Percentiles rank a stretch among this genome's conserved stretches.
These are phyloP conservation scores for Litchi chinensis DNA, from an alignment of 345 rosid species.

Conservation along the genomic window DNA sequence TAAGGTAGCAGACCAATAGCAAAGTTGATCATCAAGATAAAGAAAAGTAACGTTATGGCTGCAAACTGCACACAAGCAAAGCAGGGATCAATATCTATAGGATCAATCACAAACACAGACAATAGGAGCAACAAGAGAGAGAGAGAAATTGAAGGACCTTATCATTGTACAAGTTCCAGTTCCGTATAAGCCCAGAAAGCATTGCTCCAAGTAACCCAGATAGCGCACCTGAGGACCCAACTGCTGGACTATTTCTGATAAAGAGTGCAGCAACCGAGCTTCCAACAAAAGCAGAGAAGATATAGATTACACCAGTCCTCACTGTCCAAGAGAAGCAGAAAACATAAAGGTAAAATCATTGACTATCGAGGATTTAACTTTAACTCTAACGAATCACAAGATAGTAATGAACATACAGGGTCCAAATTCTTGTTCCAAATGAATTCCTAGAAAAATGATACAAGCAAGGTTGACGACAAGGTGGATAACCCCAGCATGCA, in stretches of 20 bases:
- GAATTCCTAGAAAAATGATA: slow-evolving; percentile 66
- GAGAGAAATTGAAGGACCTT: slow-evolving; percentile 50
- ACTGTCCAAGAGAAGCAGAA: slow-evolving; percentile 43
- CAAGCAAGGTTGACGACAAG: slow-evolving; percentile 69
- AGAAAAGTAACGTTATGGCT: slow-evolving; percentile 52
- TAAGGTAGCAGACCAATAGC: slow-evolving; percentile 75
- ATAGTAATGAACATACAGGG: slow-evolving; percentile 44
- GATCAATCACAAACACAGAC: slow-evolving; percentile 12
- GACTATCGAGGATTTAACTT: background rate
- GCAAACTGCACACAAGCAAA: slow-evolving; percentile 55
- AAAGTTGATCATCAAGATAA: slow-evolving; percentile 52
- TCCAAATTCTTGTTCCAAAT: slow-evolving; percentile 83
- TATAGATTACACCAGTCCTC: slow-evolving; percentile 70
- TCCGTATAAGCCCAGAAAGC: slow-evolving; percentile 60
- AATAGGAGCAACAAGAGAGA: background rate
- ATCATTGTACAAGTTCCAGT: slow-evolving; percentile 65
- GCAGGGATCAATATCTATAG: slow-evolving; percentile 19
- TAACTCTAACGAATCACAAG: background rate
- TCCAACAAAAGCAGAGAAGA: slow-evolving; percentile 63
- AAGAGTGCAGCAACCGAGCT: slow-evolving; percentile 65
- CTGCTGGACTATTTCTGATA: slow-evolving; percentile 63
- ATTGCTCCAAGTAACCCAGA: slow-evolving; percentile 85
- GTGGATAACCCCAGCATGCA: slow-evolving; percentile 83
- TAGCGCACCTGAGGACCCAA: slow-evolving; percentile 65
- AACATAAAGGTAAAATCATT: slow-evolving; percentile 12